Evolutionary conservation across 345 rosid species (phyloP), one percentile per base, ranked within the genome.

Genomic region (Kernera saxatilis): DNA sequence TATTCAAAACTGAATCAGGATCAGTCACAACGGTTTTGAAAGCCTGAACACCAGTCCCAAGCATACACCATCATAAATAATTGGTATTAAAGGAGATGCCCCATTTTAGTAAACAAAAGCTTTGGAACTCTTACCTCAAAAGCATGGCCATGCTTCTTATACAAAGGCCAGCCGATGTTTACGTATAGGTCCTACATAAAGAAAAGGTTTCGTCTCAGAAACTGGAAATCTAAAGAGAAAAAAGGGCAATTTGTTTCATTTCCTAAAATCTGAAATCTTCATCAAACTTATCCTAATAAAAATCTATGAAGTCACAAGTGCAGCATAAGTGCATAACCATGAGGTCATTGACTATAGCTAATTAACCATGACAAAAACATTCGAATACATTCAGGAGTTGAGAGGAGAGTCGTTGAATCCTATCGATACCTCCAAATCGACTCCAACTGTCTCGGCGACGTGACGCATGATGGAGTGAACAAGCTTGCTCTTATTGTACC

Each of bases 401-500:
- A n/a, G 32, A 29, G 32, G 32, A 29, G 32, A 29, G 32, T 29
- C 1, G 12, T 40, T 14, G 15, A 12, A 14, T 12, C 17, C 9
- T 40, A 40, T 40, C 46, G 11, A 32, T 37, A 6, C 98, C 96
- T 92, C 72, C 11, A 68, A 68, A 68, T 68, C 72, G 18, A 68
- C 32, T 3, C 72, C 64, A 30, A 68, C 63, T 41, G 72, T 68
- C 44, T 68, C 72, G 1, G 72, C 72, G 0, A 68, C 72, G 30
- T 68, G 72, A 0, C 72, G 72, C 62, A 67, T 67, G 13, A 67
- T 67, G 2, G 72, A 67, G 40, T 67, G 72, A 53, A 67, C 72
- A 9, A 67, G 96, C 86, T 92, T 92, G 76, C 98, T 92, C 89
- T 92, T 92, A 59, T 89, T 92, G 52, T 85, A 89, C 82, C 94